phyloP scores from a whole-genome alignment of 2,329 filamentous ascomycete genomes.

The Sporothrix pseudoabietina region DNA sequence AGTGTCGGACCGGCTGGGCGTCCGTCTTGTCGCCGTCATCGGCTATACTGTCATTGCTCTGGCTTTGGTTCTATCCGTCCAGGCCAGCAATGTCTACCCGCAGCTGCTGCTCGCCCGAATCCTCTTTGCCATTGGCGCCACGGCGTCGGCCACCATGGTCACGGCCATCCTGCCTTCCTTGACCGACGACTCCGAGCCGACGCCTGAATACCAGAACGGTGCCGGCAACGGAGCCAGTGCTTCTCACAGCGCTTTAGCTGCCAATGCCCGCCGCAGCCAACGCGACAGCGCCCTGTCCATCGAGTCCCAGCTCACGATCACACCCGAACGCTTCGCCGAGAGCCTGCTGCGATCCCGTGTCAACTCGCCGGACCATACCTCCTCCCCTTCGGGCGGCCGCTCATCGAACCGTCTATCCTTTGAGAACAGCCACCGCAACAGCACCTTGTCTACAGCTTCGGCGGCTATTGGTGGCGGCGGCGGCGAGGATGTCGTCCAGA shows the following conservation, averaged over 20 bases:
- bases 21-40: conserved; percentile 69
- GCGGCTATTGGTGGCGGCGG: conserved; percentile 26
- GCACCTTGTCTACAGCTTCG: neutral
- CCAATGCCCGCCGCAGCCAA: conserved; percentile 46
- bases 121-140: conserved; percentile 86
- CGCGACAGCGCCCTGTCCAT: conserved; percentile 67
- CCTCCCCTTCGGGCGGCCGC: neutral
- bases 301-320: conserved; percentile 75
- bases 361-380: conserved; percentile 39
- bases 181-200: conserved; percentile 53
- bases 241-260: conserved; percentile 35
- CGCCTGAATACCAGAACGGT: conserved; percentile 59
- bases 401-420: conserved; percentile 31
- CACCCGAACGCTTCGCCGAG: conserved; percentile 59
- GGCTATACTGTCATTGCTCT: conserved; percentile 83
- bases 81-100: conserved; percentile 84
- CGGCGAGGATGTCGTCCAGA: conserved; percentile 36
- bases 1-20: conserved; percentile 74
- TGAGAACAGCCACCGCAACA: conserved; percentile 32
- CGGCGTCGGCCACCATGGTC: conserved; percentile 95
- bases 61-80: conserved; percentile 77
- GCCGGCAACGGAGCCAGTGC: conserved; percentile 44
- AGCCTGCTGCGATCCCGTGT: conserved; percentile 29
- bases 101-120: conserved; percentile 82
- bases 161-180: conserved; percentile 84